Conservation (phyloP, 176 grass and related monocot genomes). For the Thinopyrum elongatum region DNA sequence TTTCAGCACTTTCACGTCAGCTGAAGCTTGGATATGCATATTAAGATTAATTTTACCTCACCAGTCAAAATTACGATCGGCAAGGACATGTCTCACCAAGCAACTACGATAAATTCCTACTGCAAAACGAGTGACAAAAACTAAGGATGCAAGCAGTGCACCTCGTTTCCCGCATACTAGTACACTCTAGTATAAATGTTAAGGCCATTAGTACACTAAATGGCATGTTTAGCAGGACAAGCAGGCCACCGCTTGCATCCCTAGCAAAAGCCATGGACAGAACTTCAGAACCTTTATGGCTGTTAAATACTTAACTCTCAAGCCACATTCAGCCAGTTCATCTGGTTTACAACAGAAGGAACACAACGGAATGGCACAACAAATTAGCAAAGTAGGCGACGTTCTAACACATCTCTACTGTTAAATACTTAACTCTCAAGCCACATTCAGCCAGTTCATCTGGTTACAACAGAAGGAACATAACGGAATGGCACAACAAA, state of each 20-base stretch:
- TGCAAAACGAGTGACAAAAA: background rate
- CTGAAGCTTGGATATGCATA: background rate
- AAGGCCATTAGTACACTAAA: background rate
- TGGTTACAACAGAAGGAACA: too few relatives aligned
- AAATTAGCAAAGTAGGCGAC: background rate
- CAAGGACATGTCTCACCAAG: slow-evolving; percentile 2
- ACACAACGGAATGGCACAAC: background rate
- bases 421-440: too few relatives aligned
- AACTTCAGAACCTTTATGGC: background rate
- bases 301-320: background rate
- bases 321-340: background rate
- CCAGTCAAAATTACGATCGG: background rate
- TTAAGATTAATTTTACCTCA: background rate
- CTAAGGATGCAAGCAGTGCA: background rate
- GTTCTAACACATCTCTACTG: background rate
- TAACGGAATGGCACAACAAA: too few relatives aligned
- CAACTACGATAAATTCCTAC: background rate
- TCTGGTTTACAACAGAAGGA: background rate
- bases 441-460: too few relatives aligned
- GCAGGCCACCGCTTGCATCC: background rate
- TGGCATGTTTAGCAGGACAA: background rate
- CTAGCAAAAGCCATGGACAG: background rate
- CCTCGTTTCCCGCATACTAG: background rate
- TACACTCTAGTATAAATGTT: background rate
- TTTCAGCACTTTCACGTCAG: background rate